Conservation (phyloP, 139 green algal species). For the Eudorina sp. region DNA sequence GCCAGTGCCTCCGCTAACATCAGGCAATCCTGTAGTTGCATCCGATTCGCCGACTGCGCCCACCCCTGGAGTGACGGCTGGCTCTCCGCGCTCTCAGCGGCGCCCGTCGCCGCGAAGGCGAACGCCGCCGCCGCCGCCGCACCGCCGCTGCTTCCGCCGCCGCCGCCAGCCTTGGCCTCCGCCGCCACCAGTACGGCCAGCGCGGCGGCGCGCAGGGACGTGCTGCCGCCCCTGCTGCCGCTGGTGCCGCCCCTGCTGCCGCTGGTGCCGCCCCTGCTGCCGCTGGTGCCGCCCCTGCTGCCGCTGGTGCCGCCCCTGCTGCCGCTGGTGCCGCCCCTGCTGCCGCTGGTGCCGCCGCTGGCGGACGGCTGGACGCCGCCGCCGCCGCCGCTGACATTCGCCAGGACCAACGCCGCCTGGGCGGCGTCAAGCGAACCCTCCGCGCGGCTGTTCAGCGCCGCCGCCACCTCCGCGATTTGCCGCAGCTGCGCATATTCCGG, state of each 20-base stretch:
- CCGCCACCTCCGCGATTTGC: too few species aligned
- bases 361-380: slow-evolving; percentile 2
- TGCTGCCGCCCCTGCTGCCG: neutral
- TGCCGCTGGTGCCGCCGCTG: neutral
- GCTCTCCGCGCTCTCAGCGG: neutral
- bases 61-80: slow-evolving; percentile 26
- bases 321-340: neutral
- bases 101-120: too few species aligned
- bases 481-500: neutral
- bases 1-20: neutral
- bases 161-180: neutral
- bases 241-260: neutral
- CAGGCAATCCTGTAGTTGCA: neutral
- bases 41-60: neutral
- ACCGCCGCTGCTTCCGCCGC: neutral
- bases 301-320: too few species aligned
- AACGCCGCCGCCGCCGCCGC: neutral
- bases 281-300: neutral
- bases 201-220: neutral
- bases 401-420: too few species aligned
- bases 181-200: neutral
- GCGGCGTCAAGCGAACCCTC: too few species aligned
- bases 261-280: neutral
- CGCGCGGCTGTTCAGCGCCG: too few species aligned
- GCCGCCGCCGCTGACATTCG: too few species aligned